phyloP scores from a whole-genome alignment of 2,329 filamentous ascomycete genomes.

The Sclerotinia trifoliorum region DNA sequence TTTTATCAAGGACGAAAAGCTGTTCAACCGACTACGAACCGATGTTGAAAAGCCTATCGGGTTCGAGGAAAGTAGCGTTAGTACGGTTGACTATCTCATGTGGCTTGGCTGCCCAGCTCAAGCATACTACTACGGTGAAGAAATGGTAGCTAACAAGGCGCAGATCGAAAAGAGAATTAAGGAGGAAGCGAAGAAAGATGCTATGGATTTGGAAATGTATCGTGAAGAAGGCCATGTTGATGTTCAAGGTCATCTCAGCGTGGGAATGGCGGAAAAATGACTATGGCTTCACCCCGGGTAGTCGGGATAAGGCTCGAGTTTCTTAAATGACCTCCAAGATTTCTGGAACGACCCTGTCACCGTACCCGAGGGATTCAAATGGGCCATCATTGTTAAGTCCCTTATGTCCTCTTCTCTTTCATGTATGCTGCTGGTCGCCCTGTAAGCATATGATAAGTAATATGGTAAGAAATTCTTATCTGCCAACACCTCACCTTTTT shows the following conservation, averaged over 20 bases:
- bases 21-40: not conserved
- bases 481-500: too few species aligned
- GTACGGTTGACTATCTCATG: not conserved
- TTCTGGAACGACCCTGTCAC: not conserved
- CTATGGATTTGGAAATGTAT: not conserved
- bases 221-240: not conserved
- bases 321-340: not conserved
- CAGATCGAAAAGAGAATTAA: not conserved
- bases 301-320: not conserved
- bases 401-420: too few species aligned
- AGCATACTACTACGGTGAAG: slow-evolving; percentile 5
- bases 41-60: slow-evolving; percentile 4
- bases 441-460: not conserved
- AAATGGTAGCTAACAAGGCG: not conserved
- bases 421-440: not conserved
- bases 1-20: not conserved
- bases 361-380: not conserved
- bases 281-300: too few species aligned
- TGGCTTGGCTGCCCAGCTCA: slow-evolving; percentile 8
- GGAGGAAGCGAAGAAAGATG: too few species aligned
- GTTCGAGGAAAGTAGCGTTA: not conserved
- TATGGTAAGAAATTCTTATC: not conserved
- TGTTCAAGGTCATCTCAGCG: not conserved
- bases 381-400: not conserved
- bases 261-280: not conserved